These are phyloP conservation scores for Scheffersomyces lignosus DNA, from an alignment of 805 yeast species.

Conservation along the genomic window DNA sequence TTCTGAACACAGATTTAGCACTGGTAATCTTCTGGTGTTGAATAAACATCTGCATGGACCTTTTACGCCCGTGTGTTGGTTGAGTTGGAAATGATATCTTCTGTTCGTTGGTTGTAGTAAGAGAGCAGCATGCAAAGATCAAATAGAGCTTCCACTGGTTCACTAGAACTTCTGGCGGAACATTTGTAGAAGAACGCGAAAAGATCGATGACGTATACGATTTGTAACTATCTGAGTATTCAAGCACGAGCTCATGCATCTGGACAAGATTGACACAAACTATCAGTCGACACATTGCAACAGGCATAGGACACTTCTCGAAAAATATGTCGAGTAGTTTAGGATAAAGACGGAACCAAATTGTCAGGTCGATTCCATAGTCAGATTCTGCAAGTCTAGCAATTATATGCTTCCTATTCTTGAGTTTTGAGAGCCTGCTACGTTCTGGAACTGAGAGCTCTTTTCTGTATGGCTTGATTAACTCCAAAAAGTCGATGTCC, in stretches of 20 bases:
- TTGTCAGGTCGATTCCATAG: slow-evolving; percentile 91
- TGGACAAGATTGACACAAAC: slow-evolving; percentile 89
- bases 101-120: slow-evolving; percentile 88
- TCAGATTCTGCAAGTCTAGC: slow-evolving; percentile 83
- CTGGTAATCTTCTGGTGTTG: slow-evolving; percentile 93
- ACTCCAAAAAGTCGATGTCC: slow-evolving; percentile 61
- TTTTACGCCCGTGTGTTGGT: slow-evolving; percentile 69
- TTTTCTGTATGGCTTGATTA: slow-evolving; percentile 53
- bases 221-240: slow-evolving; percentile 48
- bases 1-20: slow-evolving; percentile 82
- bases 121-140: slow-evolving; percentile 87
- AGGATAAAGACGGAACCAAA: slow-evolving; percentile 94
- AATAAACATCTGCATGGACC: slow-evolving; percentile 74
- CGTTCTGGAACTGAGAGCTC: slow-evolving; percentile 75
- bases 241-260: slow-evolving; percentile 67
- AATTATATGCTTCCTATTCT: slow-evolving; percentile 65
- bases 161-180: slow-evolving; percentile 68
- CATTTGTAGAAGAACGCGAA: slow-evolving; percentile 20
- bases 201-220: slow-evolving; percentile 39
- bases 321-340: slow-evolving; percentile 68
- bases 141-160: slow-evolving; percentile 89
- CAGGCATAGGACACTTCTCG: slow-evolving; percentile 84
- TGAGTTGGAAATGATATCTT: slow-evolving; percentile 54
- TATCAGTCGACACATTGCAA: slow-evolving; percentile 87
- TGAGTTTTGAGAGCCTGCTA: slow-evolving; percentile 64